Conservation (phyloP, 345 rosid species). For the Salix viminalis region DNA sequence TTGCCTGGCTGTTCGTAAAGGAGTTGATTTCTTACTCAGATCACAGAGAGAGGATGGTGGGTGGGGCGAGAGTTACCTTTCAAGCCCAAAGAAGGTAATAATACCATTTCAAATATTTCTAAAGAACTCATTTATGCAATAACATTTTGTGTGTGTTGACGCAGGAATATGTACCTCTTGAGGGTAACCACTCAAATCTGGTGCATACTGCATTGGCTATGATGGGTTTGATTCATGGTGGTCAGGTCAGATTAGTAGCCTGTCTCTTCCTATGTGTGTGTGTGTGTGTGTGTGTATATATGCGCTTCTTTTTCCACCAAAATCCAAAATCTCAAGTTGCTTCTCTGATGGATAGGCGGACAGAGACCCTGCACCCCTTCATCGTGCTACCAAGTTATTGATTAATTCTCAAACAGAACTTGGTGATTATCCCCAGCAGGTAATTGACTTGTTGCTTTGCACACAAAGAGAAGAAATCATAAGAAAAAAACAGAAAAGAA, state of each 20-base stretch:
- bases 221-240: slow-evolving; percentile 22
- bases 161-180: slow-evolving; percentile 15
- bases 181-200: slow-evolving; percentile 16
- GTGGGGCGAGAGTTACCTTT: slow-evolving; percentile 26
- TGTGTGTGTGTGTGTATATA: no score
- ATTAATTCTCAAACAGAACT: slow-evolving; percentile 8
- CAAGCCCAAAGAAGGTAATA: slow-evolving; percentile 18
- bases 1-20: slow-evolving; percentile 8
- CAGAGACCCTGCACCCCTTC: slow-evolving; percentile 8
- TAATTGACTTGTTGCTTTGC: background rate
- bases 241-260: slow-evolving; percentile 6
- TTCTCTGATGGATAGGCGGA: background rate
- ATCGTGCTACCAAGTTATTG: slow-evolving; percentile 9
- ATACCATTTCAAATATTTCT: no score
- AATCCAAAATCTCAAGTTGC: no score
- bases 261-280: no score
- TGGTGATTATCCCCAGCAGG: slow-evolving; percentile 23
- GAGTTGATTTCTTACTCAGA: slow-evolving; percentile 17
- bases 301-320: no score
- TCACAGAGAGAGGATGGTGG: slow-evolving; percentile 20
- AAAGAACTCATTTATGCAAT: no score
- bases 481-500: no score
- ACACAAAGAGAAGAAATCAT: no score
- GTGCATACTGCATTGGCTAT: slow-evolving; percentile 22
- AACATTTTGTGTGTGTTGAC: background rate